Evolutionary conservation across 306 rosid genomes (phyloP), one percentile per base, ranked within the genome.

Genomic region (Inga leiocalycina): DNA sequence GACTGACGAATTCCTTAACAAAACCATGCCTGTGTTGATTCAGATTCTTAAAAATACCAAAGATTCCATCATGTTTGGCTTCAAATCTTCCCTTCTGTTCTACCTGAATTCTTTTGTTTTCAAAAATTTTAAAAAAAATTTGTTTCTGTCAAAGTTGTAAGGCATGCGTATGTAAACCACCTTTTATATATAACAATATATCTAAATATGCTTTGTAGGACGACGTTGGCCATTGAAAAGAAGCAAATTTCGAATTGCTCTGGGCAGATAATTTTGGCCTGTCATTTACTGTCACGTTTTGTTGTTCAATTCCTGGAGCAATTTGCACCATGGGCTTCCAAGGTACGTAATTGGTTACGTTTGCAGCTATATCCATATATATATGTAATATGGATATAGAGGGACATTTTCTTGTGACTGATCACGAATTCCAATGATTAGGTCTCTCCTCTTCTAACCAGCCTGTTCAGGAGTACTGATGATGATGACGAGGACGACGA

Each of bases 21-120:
- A 3, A 48, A 14, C 71, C 43, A 62, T 62, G 82, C 79, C 75
- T 4, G 51, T 76, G 44, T 51, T 85, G 75, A 52, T 81, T 39
- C 79, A 6, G 17, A 76, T 68, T n/a, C 79, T 81, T 70, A 32
- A 71, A 22, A 57, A 15, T 10, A 20, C 27, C 35, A 35, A 27
- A 19, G 30, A 19, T 45, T 37, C 24, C 49, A 15, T 9, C 56
- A 51, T 66, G 87, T 84, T 79, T 74, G 87, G 61, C 75, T 39
- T 37, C 46, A 30, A 51, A 32, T 15, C 17, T 27, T 32, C 78
- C 32, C 10, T 24, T 59, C 17, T 3, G 34, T 3, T 59, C 2
- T 22, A 56, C 27, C 3, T 56, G 22, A 20, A 56, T 22, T 59
- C 19, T 3, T 49, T 46, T 46, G 4, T 48, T 12, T 13, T 14